These are phyloP conservation scores for Colletotrichum destructivum DNA, from an alignment of 2,329 filamentous ascomycete genomes.

Conservation along the genomic window DNA sequence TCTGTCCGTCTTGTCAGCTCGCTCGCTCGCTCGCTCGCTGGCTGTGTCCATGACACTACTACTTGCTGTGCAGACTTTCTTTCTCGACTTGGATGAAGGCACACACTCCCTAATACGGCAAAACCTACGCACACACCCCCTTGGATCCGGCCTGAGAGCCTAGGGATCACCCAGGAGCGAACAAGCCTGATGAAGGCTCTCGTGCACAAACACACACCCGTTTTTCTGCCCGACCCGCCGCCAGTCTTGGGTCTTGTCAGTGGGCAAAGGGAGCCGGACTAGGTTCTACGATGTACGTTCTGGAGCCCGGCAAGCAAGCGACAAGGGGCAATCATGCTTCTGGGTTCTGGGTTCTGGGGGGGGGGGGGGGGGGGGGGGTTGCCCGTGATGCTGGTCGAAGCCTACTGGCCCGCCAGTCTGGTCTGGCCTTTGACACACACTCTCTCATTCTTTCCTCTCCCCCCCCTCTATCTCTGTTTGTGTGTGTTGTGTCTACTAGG, in stretches of 20 bases:
- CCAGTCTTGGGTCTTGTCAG: not conserved
- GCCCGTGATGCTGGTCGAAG: slow-evolving; percentile 24
- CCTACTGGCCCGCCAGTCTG: slow-evolving; percentile 12
- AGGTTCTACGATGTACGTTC: not conserved
- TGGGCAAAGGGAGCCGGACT: not conserved
- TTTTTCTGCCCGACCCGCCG: slow-evolving; percentile 27
- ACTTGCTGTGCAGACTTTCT: not conserved
- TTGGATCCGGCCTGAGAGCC: slow-evolving; percentile 9
- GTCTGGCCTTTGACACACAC: slow-evolving; percentile 3
- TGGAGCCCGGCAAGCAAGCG: slow-evolving; percentile 11
- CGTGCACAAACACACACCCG: not conserved
- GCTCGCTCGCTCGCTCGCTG: too few relatives aligned
- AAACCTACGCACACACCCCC: slow-evolving; percentile 33
- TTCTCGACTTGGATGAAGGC: not conserved
- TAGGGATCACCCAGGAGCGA: not conserved
- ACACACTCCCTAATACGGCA: slow-evolving; percentile 26
- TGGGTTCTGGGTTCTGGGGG: not conserved
- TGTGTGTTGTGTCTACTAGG: not conserved
- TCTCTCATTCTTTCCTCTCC: too few relatives aligned
- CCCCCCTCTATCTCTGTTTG: not conserved
- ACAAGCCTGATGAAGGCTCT: slow-evolving; percentile 9
- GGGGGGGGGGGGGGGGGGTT: too few relatives aligned
- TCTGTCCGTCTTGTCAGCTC: too few relatives aligned
- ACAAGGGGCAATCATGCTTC: slow-evolving; percentile 19
- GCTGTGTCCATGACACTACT: not conserved